These are phyloP conservation scores for Lavandula angustifolia DNA, from an alignment of 257 asterid genomes.

Conservation along the genomic window DNA sequence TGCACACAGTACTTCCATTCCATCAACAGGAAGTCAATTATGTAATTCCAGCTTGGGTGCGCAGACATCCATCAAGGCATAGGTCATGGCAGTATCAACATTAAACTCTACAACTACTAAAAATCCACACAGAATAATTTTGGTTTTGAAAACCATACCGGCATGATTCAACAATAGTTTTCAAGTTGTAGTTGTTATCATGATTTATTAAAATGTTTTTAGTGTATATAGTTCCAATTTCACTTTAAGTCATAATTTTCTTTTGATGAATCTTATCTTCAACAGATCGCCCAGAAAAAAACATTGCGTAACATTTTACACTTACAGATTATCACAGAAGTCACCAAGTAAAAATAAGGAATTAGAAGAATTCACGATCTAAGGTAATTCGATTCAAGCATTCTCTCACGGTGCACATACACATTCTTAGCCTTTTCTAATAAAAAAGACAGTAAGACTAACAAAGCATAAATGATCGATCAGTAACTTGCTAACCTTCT, in stretches of 20 bases:
- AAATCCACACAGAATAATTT: background rate
- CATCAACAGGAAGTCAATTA: background rate
- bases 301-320: background rate
- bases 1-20: background rate
- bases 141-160: background rate
- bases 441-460: background rate
- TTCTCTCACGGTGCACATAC: background rate
- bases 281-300: constrained; percentile 13
- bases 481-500: constrained; percentile 55
- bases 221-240: background rate
- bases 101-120: background rate
- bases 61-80: background rate
- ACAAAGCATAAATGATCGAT: constrained; percentile 10
- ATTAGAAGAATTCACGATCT: background rate
- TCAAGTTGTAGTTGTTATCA: background rate
- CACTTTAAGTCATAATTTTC: constrained; percentile 19
- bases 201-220: background rate
- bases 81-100: background rate
- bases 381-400: background rate
- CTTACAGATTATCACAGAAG: background rate
- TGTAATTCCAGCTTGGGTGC: background rate
- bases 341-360: background rate
- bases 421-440: background rate
- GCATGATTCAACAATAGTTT: constrained; percentile 14
- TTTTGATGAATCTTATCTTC: background rate